A percentile compares a stretch with the other conserved stretches of the same genome.
phyloP scores from a whole-genome alignment of 2,329 filamentous ascomycete species.

The Colletotrichum noveboracense region DNA sequence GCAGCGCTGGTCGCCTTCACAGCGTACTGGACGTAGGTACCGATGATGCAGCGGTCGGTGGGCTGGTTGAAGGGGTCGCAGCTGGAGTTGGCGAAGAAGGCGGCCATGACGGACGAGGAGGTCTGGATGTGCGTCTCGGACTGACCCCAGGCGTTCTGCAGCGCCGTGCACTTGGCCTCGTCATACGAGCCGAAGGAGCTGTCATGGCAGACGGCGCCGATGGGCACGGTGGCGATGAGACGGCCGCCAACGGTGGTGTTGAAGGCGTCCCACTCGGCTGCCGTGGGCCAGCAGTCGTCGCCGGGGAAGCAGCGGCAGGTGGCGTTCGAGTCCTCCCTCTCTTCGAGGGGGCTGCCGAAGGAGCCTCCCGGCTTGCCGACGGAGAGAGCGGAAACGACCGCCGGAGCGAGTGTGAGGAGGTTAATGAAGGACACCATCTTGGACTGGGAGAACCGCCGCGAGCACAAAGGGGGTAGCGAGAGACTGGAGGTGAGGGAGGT shows the following conservation, averaged over 20 bases:
- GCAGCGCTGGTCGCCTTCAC: conserved; percentile 12
- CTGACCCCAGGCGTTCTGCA: conserved; percentile 48
- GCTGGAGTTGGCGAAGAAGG: conserved; percentile 43
- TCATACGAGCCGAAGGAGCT: conserved; percentile 56
- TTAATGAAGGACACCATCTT: conserved; percentile 18
- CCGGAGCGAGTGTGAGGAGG: conserved; percentile 10
- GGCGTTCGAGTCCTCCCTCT: neutral
- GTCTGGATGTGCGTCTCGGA: conserved; percentile 48
- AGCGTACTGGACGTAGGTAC: conserved; percentile 19
- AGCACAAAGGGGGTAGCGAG: neutral
- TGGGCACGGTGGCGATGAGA: conserved; percentile 55
- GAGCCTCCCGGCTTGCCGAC: neutral
- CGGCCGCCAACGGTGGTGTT: conserved; percentile 56
- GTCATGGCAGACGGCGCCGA: conserved; percentile 56
- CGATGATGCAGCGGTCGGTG: conserved; percentile 1
- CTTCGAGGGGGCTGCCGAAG: neutral
- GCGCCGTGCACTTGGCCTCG: conserved; percentile 42
- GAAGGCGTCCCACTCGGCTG: conserved; percentile 48
- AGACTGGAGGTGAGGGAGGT: conserved; percentile 2
- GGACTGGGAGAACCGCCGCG: neutral
- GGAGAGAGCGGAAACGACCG: conserved; percentile 4
- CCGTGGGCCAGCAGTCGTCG: conserved; percentile 57
- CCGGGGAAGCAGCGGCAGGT: conserved; percentile 54
- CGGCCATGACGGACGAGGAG: conserved; percentile 43
- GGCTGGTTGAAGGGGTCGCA: conserved; percentile 40